Conservation (phyloP, 129 eudicot genomes). For the Ambrosia trifida region DNA sequence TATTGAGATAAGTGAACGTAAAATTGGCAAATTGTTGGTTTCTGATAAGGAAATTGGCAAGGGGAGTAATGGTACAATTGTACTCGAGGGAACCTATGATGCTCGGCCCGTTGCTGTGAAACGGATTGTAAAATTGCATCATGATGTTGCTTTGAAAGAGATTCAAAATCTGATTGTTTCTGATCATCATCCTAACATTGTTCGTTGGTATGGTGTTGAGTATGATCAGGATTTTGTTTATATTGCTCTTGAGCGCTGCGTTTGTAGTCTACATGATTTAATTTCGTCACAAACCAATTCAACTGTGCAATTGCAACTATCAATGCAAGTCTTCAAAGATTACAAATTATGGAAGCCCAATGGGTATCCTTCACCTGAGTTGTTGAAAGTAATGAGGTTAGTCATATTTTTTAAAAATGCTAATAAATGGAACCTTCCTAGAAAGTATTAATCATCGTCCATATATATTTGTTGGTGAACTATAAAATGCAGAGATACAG, state of each 20-base stretch:
- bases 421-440: background rate
- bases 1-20: slow-evolving; percentile 40
- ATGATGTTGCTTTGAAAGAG: slow-evolving; percentile 84
- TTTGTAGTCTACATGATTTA: slow-evolving; percentile 67
- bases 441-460: slow-evolving; percentile 1
- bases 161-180: slow-evolving; percentile 85
- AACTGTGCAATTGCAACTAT: slow-evolving; percentile 28
- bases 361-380: slow-evolving; percentile 70
- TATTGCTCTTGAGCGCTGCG: slow-evolving; percentile 74
- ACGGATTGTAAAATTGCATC: slow-evolving; percentile 77
- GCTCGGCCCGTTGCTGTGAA: slow-evolving; percentile 88
- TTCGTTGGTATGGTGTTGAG: slow-evolving; percentile 85
- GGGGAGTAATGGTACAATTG: slow-evolving; percentile 91
- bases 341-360: slow-evolving; percentile 65
- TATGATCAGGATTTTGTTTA: slow-evolving; percentile 82
- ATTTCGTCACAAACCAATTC: slow-evolving; percentile 39
- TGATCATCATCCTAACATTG: slow-evolving; percentile 88
- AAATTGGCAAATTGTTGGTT: slow-evolving; percentile 62
- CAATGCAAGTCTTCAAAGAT: slow-evolving; percentile 30
- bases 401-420: slow-evolving; percentile 24
- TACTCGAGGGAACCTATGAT: slow-evolving; percentile 78
- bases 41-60: slow-evolving; percentile 71
- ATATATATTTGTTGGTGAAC: background rate
- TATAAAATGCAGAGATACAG: slow-evolving; percentile 64
- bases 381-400: slow-evolving; percentile 86